These are phyloP conservation scores for Penicillium rolfsii DNA, from an alignment of 2,329 filamentous ascomycete genomes.

Conservation along the genomic window DNA sequence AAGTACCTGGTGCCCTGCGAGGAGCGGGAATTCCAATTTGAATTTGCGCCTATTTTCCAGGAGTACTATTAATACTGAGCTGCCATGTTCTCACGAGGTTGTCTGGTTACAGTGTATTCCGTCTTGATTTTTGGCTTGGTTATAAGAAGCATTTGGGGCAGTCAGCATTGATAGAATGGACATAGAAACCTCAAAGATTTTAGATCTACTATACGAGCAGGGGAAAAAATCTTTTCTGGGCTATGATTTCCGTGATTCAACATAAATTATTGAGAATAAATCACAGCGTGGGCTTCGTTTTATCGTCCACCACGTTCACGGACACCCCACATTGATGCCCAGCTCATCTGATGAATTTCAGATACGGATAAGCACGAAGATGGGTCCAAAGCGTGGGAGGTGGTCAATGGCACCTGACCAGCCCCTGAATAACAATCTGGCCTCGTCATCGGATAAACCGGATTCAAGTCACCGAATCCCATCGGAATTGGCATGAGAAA, in stretches of 20 bases:
- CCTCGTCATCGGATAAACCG: neutral
- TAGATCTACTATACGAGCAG: too few species aligned
- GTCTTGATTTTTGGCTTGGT: too few species aligned
- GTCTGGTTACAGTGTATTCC: neutral
- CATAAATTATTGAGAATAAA: too few species aligned
- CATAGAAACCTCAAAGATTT: too few species aligned
- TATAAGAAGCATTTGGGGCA: too few species aligned
- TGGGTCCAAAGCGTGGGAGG: neutral
- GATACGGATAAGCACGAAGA: neutral
- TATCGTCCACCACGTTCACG: conserved; percentile 7
- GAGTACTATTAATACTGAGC: neutral
- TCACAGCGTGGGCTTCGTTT: too few species aligned
- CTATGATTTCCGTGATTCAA: too few species aligned
- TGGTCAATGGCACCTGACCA: neutral
- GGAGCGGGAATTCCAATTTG: neutral
- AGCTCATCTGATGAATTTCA: conserved; percentile 16
- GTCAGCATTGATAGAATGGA: too few species aligned
- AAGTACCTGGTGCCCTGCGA: neutral
- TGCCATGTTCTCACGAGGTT: neutral
- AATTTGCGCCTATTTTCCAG: neutral
- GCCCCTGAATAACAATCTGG: conserved; percentile 5
- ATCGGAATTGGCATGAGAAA: conserved; percentile 4
- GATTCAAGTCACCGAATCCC: conserved; percentile 6
- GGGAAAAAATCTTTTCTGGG: too few species aligned
- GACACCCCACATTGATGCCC: conserved; percentile 19